Base-by-base conservation (phyloP, 768 basidiomycete species). In the Lactarius sp. region DNA sequence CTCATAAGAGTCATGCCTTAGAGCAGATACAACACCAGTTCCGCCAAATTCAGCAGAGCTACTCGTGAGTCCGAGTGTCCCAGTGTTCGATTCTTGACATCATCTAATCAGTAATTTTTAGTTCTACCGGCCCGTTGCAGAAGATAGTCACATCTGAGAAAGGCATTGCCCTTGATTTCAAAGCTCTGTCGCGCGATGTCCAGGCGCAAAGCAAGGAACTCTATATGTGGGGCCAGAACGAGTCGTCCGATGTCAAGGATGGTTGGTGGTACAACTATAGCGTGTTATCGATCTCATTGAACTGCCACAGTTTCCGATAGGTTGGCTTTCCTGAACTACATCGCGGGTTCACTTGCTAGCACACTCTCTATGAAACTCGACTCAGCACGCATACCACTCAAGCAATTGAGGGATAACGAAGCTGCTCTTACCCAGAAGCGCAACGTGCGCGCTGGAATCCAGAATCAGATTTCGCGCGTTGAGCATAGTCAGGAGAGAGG, bases 181-280 rank as follows among this genome's bases (percentile, higher is more conserved):
- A 92, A 67, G 80, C 78, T 61, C 73, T 86, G 36, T 77, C 85
- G 3, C 83, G 87, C 67, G 85, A 91, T 69, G 70, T 80, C 8
- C 86, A 92, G 71, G 75, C 81, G 0, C 84, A 86, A 71, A 90
- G 89, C 80, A 93, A 92, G 74, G 92, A 93, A 64, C 76, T 93
- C 31, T 94, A 91, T 69, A 83, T 82, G 14, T 94, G 91, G 91
- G 91, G 92, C 13, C 90, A 92, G 72, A 70, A 71, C 1, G 87
- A 92, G 69, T 73, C 75, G 6, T 78, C 81, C 20, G 92, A 94
- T 77, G 64, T 94, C 72, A 91, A 83, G 70, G 92, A 92, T 76
- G 87, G 88, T 86, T 60, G 51, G 80, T 37, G 67, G n/a, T 59
- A 16, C 6, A 6, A 9, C 33, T 2, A 42, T 52, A 3, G 9